Evolutionary conservation across 331 rosid genomes (phyloP), one percentile per base, ranked within the genome.

Genomic region (Malus hybrid): DNA sequence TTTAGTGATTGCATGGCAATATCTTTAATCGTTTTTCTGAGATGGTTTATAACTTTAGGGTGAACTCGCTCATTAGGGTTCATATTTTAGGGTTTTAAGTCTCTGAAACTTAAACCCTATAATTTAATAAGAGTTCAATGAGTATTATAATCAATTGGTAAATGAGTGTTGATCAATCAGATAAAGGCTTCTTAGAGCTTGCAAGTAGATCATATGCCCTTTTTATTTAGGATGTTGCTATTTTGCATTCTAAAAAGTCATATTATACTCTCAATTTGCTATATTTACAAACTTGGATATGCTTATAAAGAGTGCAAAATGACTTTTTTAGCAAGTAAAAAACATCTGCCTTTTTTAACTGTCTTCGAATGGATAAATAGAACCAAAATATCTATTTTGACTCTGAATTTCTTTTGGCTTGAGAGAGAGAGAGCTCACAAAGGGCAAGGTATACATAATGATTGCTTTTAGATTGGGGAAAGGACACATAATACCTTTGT

Each of bases 391-490:
- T 39, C 12, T 39, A 2, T 39, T 14, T 2, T 14, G 18, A 15
- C 2, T 15, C 8, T 15, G 56, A 50, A 50, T 15, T 15, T 50
- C 26, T 61, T 67, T 44, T 74, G 79, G 62, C 24, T 13, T 70
- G 30, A 80, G 75, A 29, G 36, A 62, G 29, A 28, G 44, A 39
- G 12, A 39, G 16, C 11, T 29, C 34, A 29, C 66, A 14, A 62
- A 10, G 65, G 24, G 73, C 20, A 70, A 44, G 50, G 71, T 70
- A 36, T 36, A 39, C 46, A 71, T 42, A 67, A 82, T 75, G 73
- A 72, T 79, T 79, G 32, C 33, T 72, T 63, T 69, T 62, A 64
- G 81, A 76, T 72, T 83, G 68, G 83, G 80, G 75, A 75, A 68
- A 44, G 72, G 52, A 64, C 52, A 75, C 83, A 56, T 46, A 44